These are phyloP conservation scores for Nemophila menziesii DNA, from an alignment of 257 asterid genomes.

Conservation along the genomic window DNA sequence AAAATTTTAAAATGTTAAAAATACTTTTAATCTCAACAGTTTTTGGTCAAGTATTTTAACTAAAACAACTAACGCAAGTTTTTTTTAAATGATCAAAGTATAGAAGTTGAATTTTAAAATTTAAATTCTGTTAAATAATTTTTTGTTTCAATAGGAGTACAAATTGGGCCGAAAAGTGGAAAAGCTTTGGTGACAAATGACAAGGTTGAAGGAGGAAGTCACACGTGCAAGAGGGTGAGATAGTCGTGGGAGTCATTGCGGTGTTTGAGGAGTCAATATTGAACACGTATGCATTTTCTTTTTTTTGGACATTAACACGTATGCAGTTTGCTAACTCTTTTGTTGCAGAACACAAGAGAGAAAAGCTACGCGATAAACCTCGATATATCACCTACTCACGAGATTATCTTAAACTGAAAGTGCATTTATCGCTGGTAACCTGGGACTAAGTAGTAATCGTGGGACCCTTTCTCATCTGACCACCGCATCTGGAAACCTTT, in stretches of 20 bases:
- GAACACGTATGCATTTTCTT: neutral
- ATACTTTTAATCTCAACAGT: too few species aligned
- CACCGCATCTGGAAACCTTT: too few species aligned
- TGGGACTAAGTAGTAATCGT: neutral
- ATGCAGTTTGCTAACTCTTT: slow-evolving; percentile 9
- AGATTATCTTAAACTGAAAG: neutral
- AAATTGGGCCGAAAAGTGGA: neutral
- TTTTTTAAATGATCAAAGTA: too few species aligned
- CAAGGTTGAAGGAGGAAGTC: slow-evolving; percentile 4
- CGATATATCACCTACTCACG: neutral
- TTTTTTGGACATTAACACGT: too few species aligned
- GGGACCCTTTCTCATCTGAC: slow-evolving; percentile 12
- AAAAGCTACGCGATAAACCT: neutral
- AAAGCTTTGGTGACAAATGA: neutral
- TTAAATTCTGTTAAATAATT: too few species aligned
- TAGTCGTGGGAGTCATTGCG: slow-evolving; percentile 28
- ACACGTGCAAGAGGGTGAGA: slow-evolving; percentile 24
- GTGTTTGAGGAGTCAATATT: slow-evolving; percentile 19
- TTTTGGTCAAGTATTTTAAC: too few species aligned
- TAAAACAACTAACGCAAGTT: too few species aligned
- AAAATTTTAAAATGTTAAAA: too few species aligned
- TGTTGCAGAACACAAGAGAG: neutral
- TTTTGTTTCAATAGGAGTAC: too few species aligned
- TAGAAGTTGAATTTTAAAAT: too few species aligned
- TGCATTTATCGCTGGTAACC: neutral